These are phyloP conservation scores for Pestalotiopsis sp. DNA, from an alignment of 2,329 filamentous ascomycete species.

Conservation along the genomic window DNA sequence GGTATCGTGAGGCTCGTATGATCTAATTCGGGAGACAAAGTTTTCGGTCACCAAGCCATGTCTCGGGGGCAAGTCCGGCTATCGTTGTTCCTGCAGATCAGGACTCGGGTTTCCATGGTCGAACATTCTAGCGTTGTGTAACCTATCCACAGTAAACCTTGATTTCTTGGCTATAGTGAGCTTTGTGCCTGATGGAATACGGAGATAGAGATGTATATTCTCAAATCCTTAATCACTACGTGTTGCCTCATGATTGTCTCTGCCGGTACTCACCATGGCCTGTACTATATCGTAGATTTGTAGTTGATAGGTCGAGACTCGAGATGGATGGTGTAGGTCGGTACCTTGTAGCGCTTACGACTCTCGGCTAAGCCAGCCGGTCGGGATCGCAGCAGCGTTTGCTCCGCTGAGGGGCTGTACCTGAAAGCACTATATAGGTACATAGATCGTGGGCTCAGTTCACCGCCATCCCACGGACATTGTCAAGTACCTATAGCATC, in stretches of 20 bases:
- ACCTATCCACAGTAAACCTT: neutral
- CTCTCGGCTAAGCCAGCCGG: neutral
- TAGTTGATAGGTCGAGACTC: neutral
- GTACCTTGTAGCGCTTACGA: neutral
- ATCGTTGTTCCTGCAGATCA: neutral
- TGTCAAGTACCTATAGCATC: neutral
- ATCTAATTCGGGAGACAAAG: neutral
- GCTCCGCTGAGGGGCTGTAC: neutral
- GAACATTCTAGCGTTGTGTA: neutral
- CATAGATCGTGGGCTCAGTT: neutral
- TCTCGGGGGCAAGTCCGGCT: neutral
- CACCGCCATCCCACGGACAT: neutral
- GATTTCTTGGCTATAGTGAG: too few species aligned
- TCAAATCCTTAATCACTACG: neutral
- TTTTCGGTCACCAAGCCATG: neutral
- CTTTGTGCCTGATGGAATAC: neutral
- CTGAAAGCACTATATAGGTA: neutral
- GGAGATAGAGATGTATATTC: neutral
- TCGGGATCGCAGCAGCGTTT: neutral
- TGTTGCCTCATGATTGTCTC: neutral
- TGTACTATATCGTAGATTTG: neutral
- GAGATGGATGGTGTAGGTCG: too few species aligned
- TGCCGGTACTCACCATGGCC: neutral
- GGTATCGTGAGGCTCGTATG: neutral
- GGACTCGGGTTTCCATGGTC: neutral